These are phyloP conservation scores for Acorus calamus DNA, from an alignment of 106 monocot species.

Conservation along the genomic window DNA sequence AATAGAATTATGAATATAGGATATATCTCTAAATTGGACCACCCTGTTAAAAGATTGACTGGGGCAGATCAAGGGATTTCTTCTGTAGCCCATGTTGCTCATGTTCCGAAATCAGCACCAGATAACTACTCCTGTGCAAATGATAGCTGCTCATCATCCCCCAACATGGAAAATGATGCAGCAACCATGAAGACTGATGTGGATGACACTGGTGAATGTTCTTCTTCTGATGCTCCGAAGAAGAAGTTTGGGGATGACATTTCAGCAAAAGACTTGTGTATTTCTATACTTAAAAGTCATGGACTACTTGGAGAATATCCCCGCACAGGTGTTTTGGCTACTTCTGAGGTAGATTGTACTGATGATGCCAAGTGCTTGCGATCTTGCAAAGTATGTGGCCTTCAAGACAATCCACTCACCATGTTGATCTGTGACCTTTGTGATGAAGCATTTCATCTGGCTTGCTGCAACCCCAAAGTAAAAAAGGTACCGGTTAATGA, in stretches of 20 bases:
- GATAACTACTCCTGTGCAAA: not conserved
- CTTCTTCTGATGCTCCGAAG: slow-evolving; percentile 12
- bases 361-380: slow-evolving; percentile 5
- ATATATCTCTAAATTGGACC: slow-evolving; percentile 4
- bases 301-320: slow-evolving; percentile 18
- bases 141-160: slow-evolving; percentile 17
- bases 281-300: slow-evolving; percentile 33
- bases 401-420: slow-evolving; percentile 20
- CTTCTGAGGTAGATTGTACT: slow-evolving; percentile 9
- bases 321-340: not conserved
- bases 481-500: slow-evolving; percentile 37
- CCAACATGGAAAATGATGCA: slow-evolving; percentile 7
- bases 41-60: not conserved
- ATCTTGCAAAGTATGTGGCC: slow-evolving; percentile 52
- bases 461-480: slow-evolving; percentile 47
- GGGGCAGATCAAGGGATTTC: not conserved
- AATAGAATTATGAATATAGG: not conserved
- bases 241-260: slow-evolving; percentile 8
- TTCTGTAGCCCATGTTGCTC: not conserved
- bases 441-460: slow-evolving; percentile 75
- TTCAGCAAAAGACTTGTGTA: slow-evolving; percentile 35
- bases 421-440: slow-evolving; percentile 88
- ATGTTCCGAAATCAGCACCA: slow-evolving; percentile 5
- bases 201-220: slow-evolving; percentile 14
- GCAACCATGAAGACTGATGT: slow-evolving; percentile 7